Evolutionary conservation across 768 basidiomycete species (phyloP).

Genomic region (Cubamyces lactineus): DNA sequence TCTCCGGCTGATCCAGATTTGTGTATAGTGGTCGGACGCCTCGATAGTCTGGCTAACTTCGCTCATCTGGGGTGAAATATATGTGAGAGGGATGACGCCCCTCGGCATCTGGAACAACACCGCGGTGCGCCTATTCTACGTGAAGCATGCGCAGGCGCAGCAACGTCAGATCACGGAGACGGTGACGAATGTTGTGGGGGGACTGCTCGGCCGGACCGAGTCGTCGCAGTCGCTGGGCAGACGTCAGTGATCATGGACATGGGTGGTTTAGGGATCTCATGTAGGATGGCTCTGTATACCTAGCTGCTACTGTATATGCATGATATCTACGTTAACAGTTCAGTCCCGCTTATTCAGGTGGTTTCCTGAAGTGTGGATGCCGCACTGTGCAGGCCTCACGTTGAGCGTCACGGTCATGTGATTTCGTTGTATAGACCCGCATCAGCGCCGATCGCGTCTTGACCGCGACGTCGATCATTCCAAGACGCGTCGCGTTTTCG

Average conservation of each 20-base stretch:
- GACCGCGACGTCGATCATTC: slow-evolving; percentile 3
- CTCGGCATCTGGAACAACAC: slow-evolving; percentile 92
- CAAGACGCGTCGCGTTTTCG: slow-evolving; percentile 6
- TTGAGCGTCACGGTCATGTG: slow-evolving; percentile 18
- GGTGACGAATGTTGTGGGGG: slow-evolving; percentile 81
- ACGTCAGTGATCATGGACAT: slow-evolving; percentile 19
- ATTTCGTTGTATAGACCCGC: neutral
- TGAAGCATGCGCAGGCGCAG: slow-evolving; percentile 79
- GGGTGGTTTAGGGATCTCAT: neutral
- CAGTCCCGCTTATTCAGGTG: too few species aligned
- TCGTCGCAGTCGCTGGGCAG: slow-evolving; percentile 34
- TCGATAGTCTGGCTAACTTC: slow-evolving; percentile 92
- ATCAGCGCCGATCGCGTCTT: slow-evolving; percentile 18
- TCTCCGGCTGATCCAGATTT: slow-evolving; percentile 14
- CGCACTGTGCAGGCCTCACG: too few species aligned
- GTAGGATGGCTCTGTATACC: neutral
- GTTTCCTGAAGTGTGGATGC: too few species aligned
- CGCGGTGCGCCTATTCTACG: slow-evolving; percentile 86
- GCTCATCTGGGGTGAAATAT: slow-evolving; percentile 94
- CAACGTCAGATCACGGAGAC: slow-evolving; percentile 76
- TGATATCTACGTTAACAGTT: neutral
- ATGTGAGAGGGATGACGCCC: slow-evolving; percentile 85
- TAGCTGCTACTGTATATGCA: neutral
- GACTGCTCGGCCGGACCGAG: slow-evolving; percentile 57
- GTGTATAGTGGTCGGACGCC: slow-evolving; percentile 85